Evolutionary conservation across 257 asterid genomes (phyloP), one percentile per base, ranked within the genome.

Genomic region (Solanum chilense): DNA sequence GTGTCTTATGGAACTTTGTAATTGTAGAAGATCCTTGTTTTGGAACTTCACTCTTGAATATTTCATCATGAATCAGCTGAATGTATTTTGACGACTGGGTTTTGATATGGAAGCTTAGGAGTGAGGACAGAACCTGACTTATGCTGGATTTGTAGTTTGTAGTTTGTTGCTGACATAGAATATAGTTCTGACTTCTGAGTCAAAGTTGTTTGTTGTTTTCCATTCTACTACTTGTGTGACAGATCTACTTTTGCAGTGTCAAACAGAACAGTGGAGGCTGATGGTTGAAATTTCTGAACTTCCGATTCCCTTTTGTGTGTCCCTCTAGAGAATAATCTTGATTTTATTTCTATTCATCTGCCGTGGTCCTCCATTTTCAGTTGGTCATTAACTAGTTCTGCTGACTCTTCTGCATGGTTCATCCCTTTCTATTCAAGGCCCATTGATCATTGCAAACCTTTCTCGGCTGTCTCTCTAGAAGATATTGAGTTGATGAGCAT

Each of bases 1-100:
- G 93, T 87, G 85, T 90, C 89, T 75, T 90, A 86, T 92, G 95
- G 92, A 89, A 87, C 73, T 87, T 84, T 87, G 66, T 76, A 75
- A 85, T 86, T 66, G 88, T 88, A 88, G 90, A 91, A 88, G 93
- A 88, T 86, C 90, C 69, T 86, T 87, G 84, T 87, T 88, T 81
- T 87, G 91, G 87, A 80, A 93, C 93, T 90, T 75, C 93, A 89
- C 88, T 85, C 78, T 86, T 90, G 89, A 86, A 81, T 86, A 88
- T 89, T 87, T 75, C 90, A 70, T 84, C 80, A 41, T 69, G 87
- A 90, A 89, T 60, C 89, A 84, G 80, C 92, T 74, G 87, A 47
- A 45, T 83, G 84, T 83, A 86, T 82, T 92, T 88, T 80, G 86
- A 88, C 83, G 88, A 91, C 88, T 81, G 86, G 86, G 85, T 83